A percentile compares a stretch with the other conserved stretches of the same genome.
Conservation (phyloP, 1,139 yeast genomes). For the Candida smagusa region DNA sequence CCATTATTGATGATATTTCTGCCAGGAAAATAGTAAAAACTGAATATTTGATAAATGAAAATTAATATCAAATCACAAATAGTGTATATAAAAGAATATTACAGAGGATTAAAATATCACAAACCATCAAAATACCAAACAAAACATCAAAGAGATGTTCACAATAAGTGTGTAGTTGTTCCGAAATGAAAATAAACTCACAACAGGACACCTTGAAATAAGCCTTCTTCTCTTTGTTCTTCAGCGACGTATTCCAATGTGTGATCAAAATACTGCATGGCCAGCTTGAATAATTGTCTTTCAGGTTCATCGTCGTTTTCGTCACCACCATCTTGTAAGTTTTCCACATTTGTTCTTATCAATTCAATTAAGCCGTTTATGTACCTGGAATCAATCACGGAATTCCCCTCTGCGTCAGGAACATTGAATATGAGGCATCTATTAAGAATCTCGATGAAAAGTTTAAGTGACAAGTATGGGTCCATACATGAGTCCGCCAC, state of each 20-base stretch:
- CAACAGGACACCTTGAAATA: conserved; percentile 46
- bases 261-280: conserved; percentile 51
- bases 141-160: not conserved
- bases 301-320: conserved; percentile 22
- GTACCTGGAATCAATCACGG: conserved; percentile 65
- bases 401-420: conserved; percentile 79
- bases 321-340: conserved; percentile 37
- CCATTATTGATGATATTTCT: too few species aligned
- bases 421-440: conserved; percentile 81
- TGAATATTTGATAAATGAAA: too few species aligned
- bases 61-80: too few species aligned
- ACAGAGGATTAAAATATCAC: too few species aligned
- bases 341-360: conserved; percentile 70
- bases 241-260: conserved; percentile 64
- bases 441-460: conserved; percentile 86
- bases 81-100: too few species aligned
- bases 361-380: conserved; percentile 85
- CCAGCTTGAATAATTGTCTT: conserved; percentile 30
- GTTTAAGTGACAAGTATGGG: conserved; percentile 68
- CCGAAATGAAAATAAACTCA: conserved; percentile 3
- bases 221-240: conserved; percentile 60
- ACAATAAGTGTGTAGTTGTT: not conserved
- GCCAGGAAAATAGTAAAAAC: too few species aligned
- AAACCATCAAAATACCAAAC: too few species aligned
- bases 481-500: conserved; percentile 95